Conservation (phyloP, 2,329 filamentous ascomycete genomes). For the Chrysoporthe deuterocubensis region DNA sequence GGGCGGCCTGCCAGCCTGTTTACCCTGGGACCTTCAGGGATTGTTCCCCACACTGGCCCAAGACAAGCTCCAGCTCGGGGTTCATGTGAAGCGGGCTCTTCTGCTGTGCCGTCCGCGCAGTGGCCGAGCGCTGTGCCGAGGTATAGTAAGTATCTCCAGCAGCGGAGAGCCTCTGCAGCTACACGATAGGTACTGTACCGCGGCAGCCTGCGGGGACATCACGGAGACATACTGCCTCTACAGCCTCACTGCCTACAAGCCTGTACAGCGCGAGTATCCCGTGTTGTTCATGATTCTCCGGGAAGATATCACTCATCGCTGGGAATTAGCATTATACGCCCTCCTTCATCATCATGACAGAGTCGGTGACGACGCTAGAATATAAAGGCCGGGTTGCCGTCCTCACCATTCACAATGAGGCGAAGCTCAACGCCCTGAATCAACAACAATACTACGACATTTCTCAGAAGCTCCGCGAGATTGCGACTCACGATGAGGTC, state of each 20-base stretch:
- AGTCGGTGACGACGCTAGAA: constrained; percentile 59
- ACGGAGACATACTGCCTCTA: background rate
- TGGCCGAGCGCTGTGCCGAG: constrained; percentile 1
- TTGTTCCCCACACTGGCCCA: background rate
- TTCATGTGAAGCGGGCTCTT: background rate
- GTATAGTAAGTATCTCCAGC: background rate
- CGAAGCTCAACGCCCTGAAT: constrained; percentile 85
- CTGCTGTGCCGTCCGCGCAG: background rate
- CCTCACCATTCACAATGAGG: constrained; percentile 82
- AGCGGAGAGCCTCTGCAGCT: background rate
- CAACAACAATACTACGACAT: constrained; percentile 78
- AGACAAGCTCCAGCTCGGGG: background rate
- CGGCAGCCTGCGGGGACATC: too few species aligned
- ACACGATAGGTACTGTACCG: background rate
- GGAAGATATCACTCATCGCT: background rate
- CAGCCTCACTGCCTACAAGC: background rate
- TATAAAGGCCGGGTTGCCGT: constrained; percentile 75
- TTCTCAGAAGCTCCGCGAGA: constrained; percentile 72
- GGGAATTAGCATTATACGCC: background rate
- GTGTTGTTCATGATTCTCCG: background rate
- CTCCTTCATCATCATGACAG: constrained; percentile 38
- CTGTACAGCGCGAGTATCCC: background rate
- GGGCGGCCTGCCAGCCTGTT: background rate
- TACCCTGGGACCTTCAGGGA: background rate
- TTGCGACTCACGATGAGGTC: constrained; percentile 79